Evolutionary conservation across 164 flowering plant species (phyloP), one percentile per base, ranked within the genome.

Genomic region (Houttuynia cordata): DNA sequence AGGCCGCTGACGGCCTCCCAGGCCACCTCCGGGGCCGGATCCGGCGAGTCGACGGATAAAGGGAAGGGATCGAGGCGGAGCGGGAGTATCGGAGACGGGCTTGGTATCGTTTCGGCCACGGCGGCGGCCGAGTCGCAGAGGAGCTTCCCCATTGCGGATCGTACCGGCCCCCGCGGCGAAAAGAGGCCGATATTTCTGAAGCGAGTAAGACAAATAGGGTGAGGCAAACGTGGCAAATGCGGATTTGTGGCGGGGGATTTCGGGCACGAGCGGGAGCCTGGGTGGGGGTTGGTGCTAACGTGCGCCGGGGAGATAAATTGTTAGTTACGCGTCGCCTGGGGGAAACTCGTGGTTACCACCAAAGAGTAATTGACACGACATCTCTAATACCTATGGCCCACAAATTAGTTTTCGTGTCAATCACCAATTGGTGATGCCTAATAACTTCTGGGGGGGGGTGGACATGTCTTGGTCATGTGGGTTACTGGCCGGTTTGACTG

Each of bases 1-100:
- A 91, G 68, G 10, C 96, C 97, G 3, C 67, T 24, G 8, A 91
- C 94, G 49, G 74, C 73, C 0, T 80, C 91, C 96, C 96, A 91
- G 20, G 67, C 51, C 51, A 39, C 52, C 19, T 47, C 42, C 24
- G 60, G 57, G 7, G 51, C 51, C 62, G 60, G 59, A 57, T 66
- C 71, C 47, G 70, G 19, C 73, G 24, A 50, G 57, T 53, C 12
- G 71, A 68, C 21, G 71, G 73, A 60, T 17, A 70, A 70, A 8
- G 65, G 54, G 18, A 3, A 24, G 34, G 34, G 34, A 23, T 13
- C 41, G 61, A 34, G 52, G 18, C 20, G 66, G 39, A 0, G 53
- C 10, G 15, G 59, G 3, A 18, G 57, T 8, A 61, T 68, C 67
- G 78, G 69, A 50, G 67, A 51, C 20, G 47, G 49, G 67, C 64